Evolutionary conservation across 2,329 filamentous ascomycete species (phyloP).

Genomic region (Aspergillus latus): DNA sequence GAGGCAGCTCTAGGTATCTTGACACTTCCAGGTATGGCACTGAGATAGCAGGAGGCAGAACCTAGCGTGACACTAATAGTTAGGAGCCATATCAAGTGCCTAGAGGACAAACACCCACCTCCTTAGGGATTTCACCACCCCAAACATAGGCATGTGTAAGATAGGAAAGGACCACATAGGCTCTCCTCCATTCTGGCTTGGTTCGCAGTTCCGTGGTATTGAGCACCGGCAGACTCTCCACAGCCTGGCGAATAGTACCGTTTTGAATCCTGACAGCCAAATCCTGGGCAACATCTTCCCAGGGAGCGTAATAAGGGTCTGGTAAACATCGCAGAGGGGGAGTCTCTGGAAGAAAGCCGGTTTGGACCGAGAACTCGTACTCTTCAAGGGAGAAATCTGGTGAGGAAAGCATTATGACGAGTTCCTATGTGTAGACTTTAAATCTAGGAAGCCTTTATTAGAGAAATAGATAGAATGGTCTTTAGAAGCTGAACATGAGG

Average conservation of each 20-base stretch:
- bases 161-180: conserved; percentile 73
- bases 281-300: conserved; percentile 77
- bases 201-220: conserved; percentile 72
- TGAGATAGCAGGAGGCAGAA: conserved; percentile 38
- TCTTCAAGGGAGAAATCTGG: conserved; percentile 55
- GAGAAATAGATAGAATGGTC: background rate
- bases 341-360: conserved; percentile 80
- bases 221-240: conserved; percentile 76
- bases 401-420: conserved; percentile 27
- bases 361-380: conserved; percentile 59
- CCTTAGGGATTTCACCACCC: conserved; percentile 69
- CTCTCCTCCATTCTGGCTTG: conserved; percentile 83
- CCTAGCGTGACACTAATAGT: conserved; percentile 21
- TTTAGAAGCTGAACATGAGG: background rate
- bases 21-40: conserved; percentile 40
- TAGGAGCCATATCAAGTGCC: background rate
- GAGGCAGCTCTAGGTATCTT: conserved; percentile 38
- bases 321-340: conserved; percentile 72
- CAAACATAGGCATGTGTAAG: conserved; percentile 81
- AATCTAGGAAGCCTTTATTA: background rate
- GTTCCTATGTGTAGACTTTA: background rate
- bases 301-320: conserved; percentile 84
- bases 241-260: conserved; percentile 69
- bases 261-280: conserved; percentile 75
- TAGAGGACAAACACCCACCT: conserved; percentile 50